Evolutionary conservation across 1,284 basidiomycete species (phyloP), one percentile per base, ranked within the genome.

Genomic region (Leccinum fuscescens): DNA sequence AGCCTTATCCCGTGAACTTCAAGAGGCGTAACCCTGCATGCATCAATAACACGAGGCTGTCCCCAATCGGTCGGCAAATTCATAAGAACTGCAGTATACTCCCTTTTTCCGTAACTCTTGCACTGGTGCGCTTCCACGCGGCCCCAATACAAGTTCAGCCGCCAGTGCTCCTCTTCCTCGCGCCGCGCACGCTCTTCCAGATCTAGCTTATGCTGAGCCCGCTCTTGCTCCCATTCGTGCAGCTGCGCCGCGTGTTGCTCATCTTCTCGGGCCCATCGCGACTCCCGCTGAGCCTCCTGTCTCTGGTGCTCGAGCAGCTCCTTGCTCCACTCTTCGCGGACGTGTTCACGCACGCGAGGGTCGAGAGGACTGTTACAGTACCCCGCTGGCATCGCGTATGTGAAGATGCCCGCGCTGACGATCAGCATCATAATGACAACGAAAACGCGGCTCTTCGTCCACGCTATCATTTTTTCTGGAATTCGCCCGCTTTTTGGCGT

Each of bases 1-100:
- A 64, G 44, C 2, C 54, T 5, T 11, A 64, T 31, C 29, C 71
- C 70, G 20, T 72, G 72, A 9, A 74, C 9, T n/a, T 71, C 68
- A 1, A 73, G 60, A 2, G 68, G 60, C 0, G 66, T 71, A 7
- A 60, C 64, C 14, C 44, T 69, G 57, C 72, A 71, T 1, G 63
- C 70, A 20, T 65, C 58, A 12, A 73, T 8, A 15, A 15, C 31
- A 1, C 62, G 62, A 11, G 4, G 48, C 1, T 8, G 58, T 17
- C 6, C 51, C 61, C 63, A 73, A 1, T 22, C n/a, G 14, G 3
- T 4, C 1, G 70, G 71, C 2, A 67, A 17, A 48, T 73, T 74
- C 61, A 57, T 59, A 0, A 74, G 37, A 9, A 39, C 37, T n/a
- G 37, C 15, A n/a, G 15, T 39, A n/a, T 39, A 39, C 15, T 39